phyloP scores from a whole-genome alignment of 805 yeast species.

The Allodekkera sacchari region DNA sequence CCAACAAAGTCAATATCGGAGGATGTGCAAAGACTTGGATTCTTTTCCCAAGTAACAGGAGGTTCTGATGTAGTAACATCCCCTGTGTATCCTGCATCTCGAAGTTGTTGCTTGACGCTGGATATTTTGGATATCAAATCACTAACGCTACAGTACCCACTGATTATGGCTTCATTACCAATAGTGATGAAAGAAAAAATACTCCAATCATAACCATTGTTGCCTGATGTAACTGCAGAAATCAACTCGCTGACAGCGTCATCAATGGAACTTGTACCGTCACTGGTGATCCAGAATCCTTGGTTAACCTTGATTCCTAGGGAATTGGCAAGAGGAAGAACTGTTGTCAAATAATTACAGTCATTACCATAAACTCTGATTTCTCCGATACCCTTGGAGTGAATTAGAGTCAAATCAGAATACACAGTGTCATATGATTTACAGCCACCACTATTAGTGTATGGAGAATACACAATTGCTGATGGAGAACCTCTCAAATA shows the following conservation, averaged over 20 bases:
- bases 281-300: constrained; percentile 71
- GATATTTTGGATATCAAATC: constrained; percentile 61
- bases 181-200: constrained; percentile 70
- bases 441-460: constrained; percentile 59
- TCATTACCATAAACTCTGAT: constrained; percentile 84
- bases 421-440: constrained; percentile 47
- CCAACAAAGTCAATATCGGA: constrained; percentile 78
- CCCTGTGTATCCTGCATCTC: constrained; percentile 70
- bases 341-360: constrained; percentile 59
- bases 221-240: constrained; percentile 24
- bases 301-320: constrained; percentile 72
- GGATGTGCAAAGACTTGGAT: constrained; percentile 61
- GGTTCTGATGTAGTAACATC: constrained; percentile 81
- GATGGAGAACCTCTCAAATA: constrained; percentile 34
- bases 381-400: constrained; percentile 50
- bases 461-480: constrained; percentile 73
- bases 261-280: constrained; percentile 67
- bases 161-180: constrained; percentile 81
- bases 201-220: constrained; percentile 54
- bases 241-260: constrained; percentile 46
- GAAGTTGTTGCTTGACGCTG: constrained; percentile 50
- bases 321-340: constrained; percentile 48
- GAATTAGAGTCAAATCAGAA: constrained; percentile 51
- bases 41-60: constrained; percentile 56
- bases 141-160: constrained; percentile 49